Base-by-base conservation (phyloP, 306 rosid genomes). In the Castanea mollissima region DNA sequence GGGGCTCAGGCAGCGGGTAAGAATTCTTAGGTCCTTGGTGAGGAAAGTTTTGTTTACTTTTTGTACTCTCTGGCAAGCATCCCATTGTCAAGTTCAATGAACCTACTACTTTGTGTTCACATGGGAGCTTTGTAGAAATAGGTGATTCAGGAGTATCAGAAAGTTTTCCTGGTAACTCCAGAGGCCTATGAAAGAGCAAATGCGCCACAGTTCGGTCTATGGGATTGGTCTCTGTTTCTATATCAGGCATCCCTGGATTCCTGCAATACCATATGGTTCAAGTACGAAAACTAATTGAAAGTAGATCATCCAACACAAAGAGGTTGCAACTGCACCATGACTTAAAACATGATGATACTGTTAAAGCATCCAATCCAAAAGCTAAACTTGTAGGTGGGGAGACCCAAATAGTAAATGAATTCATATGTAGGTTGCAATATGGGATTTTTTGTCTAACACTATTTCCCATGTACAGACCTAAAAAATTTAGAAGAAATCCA, bases 121-220 rank as follows among this genome's bases (percentile, higher is more conserved):
- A 49, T 52, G 83, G 83, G 11, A 81, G 74, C 86, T 88, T 86
- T 14, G 84, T 5, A 73, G 93, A 80, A 81, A 77, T 35, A 55
- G 89, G 88, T 2, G 86, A 86, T 78, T 87, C 90, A 46, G 87
- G 82, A 49, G 80, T 74, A 27, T 87, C 94, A 5, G 82, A 71
- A 71, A 70, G 87, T 76, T 85, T 88, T 77, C 85, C 89, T 3
- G 86, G 81, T 8, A 80, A 76, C 78, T 90, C 94, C 75, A 82
- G 63, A 55, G 96, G 96, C 76, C 91, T 84, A 76, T 91, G 90
- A 75, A 96, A 96, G 83, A 96, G 98, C 84, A 96, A 86, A 82
- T 89, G 98, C 75, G 99, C 99, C 80, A 96, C 90, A 15, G 88
- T 89, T 79, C 99, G 87, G 81, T 96, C 98, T 9, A 93, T 86